Evolutionary conservation across 1,284 basidiomycete species (phyloP), one percentile per base, ranked within the genome.

Genomic region (Apiotrichum domesticum): DNA sequence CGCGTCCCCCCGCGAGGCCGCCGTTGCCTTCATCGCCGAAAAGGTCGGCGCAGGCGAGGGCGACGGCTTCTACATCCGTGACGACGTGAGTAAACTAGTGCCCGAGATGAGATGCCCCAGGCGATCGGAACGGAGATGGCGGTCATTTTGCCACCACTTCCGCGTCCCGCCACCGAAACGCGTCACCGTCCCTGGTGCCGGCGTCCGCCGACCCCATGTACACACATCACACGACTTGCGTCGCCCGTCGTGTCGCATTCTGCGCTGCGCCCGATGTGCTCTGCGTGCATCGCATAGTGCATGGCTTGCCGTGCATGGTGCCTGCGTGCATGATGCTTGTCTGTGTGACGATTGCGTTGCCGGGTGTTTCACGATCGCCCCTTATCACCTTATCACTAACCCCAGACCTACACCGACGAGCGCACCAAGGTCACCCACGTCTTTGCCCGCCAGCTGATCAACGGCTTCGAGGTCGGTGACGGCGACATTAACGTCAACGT

Each of bases 401-500:
- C 83, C 87, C 86, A 94, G 80, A 90, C 88, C 35, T 94, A 94
- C 75, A 91, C 88, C 49, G 91, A 95, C 76, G 77, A 78, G 58
- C 82, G 81, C 56, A 91, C 89, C 2, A 87, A 87, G n/a, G 81
- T 93, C 47, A 87, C 88, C 21, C 89, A 94, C 74, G 80, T 91
- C 64, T 93, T 90, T 67, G 84, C 86, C 61, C 83, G 85, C 62
- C 91, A 97, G 77, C 65, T 87, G 52, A 74, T 93, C 66, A 84
- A 87, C 62, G 89, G 90, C 43, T 79, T 93, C 54, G 89, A 93
- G 71, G 89, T 97, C 11, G 81, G 83, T 14, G 89, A 96, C 69
- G 91, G 87, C 46, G 87, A 93, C 76, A 83, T 93, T 77, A 94
- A 95, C 74, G 77, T 96, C 71, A 94, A 95, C 79, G 80, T 94